Base-by-base conservation (phyloP, 345 rosid genomes). In the Trapa bicornis region DNA sequence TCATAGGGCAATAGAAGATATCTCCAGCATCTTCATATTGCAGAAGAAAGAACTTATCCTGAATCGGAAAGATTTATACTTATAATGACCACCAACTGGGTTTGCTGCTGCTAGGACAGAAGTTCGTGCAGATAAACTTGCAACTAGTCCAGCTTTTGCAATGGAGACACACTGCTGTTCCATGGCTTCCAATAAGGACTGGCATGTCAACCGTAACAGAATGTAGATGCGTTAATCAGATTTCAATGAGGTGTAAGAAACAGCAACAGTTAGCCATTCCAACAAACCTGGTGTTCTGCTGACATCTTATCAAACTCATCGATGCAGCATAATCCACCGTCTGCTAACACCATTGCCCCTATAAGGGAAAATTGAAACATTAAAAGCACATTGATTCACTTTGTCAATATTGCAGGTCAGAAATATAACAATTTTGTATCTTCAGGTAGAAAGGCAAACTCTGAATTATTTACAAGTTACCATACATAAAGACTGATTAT, bases 341-440 rank as follows among this genome's bases (percentile, higher is more conserved):
- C 97, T 54, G 99, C 97, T 71, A 94, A 92, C 65, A 94, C 99
- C 99, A 94, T 91, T 77, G 99, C 99, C 72, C 99, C 99, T 94
- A 22, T 22, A 76, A 73, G 41, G 72, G 71, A 50, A 65, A 50
- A 15, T n/a, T n/a, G 67, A 10, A 47, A 37, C 13, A 47, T 64
- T 64, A 38, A 37, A 53, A 52, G 8, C 5, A 53, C 12, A 67
- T 36, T 17, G 45, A 6, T 39, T 36, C 38, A 12, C 47, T 5
- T 3, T 52, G 16, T 50, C 32, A 67, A 37, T 35, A 16, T 41
- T 32, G 29, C 2, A n/a, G 60, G 60, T 9, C 60, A n/a, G 60
- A 54, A n/a, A 54, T 12, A n/a, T 1, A 53, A 53, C 58, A 53
- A 53, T 1, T 17, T 5, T 6, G 35, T 54, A 54, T 54, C n/a